Conservation (phyloP, 2,329 filamentous ascomycete species). For the Epichloe typhina region DNA sequence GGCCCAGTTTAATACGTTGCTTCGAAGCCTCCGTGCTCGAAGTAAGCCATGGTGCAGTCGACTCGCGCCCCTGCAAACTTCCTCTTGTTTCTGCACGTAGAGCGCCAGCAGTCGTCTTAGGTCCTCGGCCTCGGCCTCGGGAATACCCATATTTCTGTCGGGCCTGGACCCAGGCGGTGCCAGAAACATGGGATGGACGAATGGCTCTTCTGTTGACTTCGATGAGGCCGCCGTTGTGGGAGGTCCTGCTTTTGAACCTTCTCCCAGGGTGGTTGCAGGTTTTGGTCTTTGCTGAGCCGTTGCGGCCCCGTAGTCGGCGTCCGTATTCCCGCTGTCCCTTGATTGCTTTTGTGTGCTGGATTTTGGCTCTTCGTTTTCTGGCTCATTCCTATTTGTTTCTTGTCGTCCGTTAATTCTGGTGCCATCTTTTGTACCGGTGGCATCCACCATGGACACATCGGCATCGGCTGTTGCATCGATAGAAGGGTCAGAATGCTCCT, state of each 20-base stretch:
- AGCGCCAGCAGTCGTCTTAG: constrained; percentile 59
- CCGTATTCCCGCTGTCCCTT: background rate
- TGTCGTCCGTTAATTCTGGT: constrained; percentile 1
- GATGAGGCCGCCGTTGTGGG: constrained; percentile 6
- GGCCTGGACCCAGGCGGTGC: constrained; percentile 48
- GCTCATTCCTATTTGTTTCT: background rate
- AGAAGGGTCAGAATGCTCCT: background rate
- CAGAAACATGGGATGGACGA: constrained; percentile 63
- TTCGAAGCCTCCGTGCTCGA: constrained; percentile 57
- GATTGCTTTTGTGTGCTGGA: background rate
- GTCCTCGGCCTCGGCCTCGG: constrained; percentile 63
- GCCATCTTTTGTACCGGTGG: background rate
- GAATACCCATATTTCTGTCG: constrained; percentile 60
- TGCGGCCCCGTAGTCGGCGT: constrained; percentile 6
- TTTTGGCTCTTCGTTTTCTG: background rate
- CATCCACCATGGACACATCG: constrained; percentile 13
- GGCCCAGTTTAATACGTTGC: constrained; percentile 59
- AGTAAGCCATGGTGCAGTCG: constrained; percentile 58
- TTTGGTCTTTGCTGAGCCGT: constrained; percentile 7
- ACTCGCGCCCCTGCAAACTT: constrained; percentile 59
- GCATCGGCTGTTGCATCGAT: constrained; percentile 7
- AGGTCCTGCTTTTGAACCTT: background rate
- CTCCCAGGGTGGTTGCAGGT: constrained; percentile 18
- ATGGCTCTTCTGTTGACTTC: constrained; percentile 26
- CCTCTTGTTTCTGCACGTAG: constrained; percentile 78